Evolutionary conservation across 2,329 filamentous ascomycete genomes (phyloP).

Genomic region (Nemania bipapillata): DNA sequence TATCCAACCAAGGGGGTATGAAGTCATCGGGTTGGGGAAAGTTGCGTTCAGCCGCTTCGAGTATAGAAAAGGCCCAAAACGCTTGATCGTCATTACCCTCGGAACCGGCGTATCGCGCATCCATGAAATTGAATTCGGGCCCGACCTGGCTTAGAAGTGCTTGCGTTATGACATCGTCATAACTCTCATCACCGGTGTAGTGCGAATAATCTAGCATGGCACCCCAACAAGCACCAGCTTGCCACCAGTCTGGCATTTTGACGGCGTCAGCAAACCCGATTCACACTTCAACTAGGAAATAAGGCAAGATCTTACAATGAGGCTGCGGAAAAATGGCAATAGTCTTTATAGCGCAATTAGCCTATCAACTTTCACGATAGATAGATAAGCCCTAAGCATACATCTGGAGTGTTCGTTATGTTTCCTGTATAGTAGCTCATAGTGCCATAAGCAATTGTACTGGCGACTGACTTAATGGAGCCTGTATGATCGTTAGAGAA

Average conservation of each 20-base stretch:
- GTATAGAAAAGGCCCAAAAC: constrained; percentile 76
- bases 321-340: constrained; percentile 72
- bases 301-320: constrained; percentile 58
- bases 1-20: constrained; percentile 71
- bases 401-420: constrained; percentile 61
- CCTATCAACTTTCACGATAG: neutral
- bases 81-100: constrained; percentile 80
- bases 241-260: constrained; percentile 66
- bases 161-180: constrained; percentile 69
- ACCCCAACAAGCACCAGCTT: constrained; percentile 73
- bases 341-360: constrained; percentile 53
- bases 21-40: constrained; percentile 69
- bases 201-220: constrained; percentile 76
- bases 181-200: constrained; percentile 70
- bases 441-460: constrained; percentile 68
- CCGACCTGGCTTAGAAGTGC: constrained; percentile 69
- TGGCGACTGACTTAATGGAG: constrained; percentile 70
- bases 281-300: constrained; percentile 46
- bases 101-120: constrained; percentile 64
- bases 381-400: constrained; percentile 36
- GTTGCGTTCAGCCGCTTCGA: constrained; percentile 75
- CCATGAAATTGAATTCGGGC: constrained; percentile 69
- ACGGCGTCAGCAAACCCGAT: constrained; percentile 27
- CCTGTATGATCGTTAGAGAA: constrained; percentile 54
- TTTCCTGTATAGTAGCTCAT: constrained; percentile 75